phyloP scores from a whole-genome alignment of 2,329 filamentous ascomycete species.

The Talaromyces verruculosus region DNA sequence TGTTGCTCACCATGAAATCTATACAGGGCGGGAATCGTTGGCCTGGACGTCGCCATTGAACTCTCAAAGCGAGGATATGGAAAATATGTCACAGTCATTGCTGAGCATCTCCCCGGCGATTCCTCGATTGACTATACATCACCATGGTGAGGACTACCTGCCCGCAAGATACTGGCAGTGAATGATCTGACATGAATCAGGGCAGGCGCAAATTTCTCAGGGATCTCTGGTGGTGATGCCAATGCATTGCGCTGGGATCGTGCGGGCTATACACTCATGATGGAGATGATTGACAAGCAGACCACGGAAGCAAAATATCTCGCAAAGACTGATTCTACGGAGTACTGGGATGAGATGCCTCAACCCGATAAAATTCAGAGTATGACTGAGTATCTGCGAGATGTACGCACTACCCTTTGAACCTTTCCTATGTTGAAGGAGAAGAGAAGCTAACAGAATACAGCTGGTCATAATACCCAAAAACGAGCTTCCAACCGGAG shows the following conservation, averaged over 20 bases:
- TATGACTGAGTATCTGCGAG: conserved; percentile 45
- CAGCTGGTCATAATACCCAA: conserved; percentile 26
- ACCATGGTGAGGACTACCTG: conserved; percentile 34
- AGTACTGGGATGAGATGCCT: conserved; percentile 45
- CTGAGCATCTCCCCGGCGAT: conserved; percentile 46
- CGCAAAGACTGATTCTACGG: conserved; percentile 40
- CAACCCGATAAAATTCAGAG: conserved; percentile 43
- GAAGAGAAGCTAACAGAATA: not conserved
- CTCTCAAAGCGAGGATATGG: conserved; percentile 20
- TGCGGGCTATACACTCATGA: conserved; percentile 35
- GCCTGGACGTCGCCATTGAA: conserved; percentile 16
- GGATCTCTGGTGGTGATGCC: conserved; percentile 44
- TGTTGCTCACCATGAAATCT: no score
- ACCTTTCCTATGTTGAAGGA: not conserved
- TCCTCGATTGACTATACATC: conserved; percentile 41
- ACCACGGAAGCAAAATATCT: conserved; percentile 37
- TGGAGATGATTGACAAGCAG: conserved; percentile 40
- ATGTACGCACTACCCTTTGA: conserved; percentile 31
- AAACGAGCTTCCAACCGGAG: conserved; percentile 35
- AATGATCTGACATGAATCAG: conserved; percentile 23
- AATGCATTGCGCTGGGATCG: conserved; percentile 48
- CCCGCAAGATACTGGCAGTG: no score
- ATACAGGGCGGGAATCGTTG: conserved; percentile 13
- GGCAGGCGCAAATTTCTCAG: conserved; percentile 50
- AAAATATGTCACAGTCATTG: conserved; percentile 36